Conservation (phyloP, 2,329 filamentous ascomycete species). For the Fusarium cicatricum region DNA sequence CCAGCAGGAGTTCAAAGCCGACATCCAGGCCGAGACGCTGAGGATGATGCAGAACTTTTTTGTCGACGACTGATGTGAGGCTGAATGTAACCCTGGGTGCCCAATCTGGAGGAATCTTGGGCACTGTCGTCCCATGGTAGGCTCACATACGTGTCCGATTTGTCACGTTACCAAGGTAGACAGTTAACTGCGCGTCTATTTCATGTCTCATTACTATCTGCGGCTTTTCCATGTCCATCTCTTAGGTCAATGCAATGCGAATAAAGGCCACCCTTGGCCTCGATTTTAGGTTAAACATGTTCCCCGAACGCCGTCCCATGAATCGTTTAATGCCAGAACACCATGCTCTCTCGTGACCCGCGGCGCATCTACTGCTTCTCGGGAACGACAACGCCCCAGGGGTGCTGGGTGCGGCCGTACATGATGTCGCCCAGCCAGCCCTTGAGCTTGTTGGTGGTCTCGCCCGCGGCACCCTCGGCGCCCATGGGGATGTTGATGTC, state of each 20-base stretch:
- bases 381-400: slow-evolving; percentile 74
- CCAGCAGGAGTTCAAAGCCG: slow-evolving; percentile 41
- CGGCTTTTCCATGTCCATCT: background rate
- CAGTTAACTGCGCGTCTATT: slow-evolving; percentile 35
- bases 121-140: background rate
- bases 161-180: slow-evolving; percentile 8
- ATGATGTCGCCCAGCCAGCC: slow-evolving; percentile 75
- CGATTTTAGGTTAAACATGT: slow-evolving; percentile 33
- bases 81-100: background rate
- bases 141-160: background rate
- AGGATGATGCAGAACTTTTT: slow-evolving; percentile 42
- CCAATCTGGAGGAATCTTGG: background rate
- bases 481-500: slow-evolving; percentile 71
- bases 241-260: slow-evolving; percentile 6
- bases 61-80: slow-evolving; percentile 12
- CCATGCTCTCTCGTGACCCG: background rate
- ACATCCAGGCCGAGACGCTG: slow-evolving; percentile 38
- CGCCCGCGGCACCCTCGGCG: slow-evolving; percentile 56
- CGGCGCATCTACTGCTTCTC: slow-evolving; percentile 58
- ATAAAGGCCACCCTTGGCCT: slow-evolving; percentile 15
- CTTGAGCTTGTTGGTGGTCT: slow-evolving; percentile 70
- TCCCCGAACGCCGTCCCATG: slow-evolving; percentile 40
- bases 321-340: slow-evolving; percentile 10
- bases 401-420: slow-evolving; percentile 73
- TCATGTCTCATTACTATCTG: slow-evolving; percentile 36